Evolutionary conservation across 495 filamentous ascomycete genomes (phyloP).

Genomic region (Neurospora terricola): DNA sequence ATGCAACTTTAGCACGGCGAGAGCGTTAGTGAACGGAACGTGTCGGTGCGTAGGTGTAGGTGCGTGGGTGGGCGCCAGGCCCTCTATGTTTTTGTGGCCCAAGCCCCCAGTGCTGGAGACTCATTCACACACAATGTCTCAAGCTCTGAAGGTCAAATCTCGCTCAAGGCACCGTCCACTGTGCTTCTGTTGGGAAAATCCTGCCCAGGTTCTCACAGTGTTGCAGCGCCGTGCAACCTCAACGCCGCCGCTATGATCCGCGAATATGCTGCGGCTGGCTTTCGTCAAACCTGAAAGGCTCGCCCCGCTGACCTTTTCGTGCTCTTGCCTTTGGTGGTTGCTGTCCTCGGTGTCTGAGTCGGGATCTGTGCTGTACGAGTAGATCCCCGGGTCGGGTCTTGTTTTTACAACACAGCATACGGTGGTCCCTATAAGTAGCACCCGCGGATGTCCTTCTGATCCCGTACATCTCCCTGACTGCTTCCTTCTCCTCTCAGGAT

Average conservation of each 20-base stretch:
- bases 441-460: conserved; percentile 12
- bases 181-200: conserved; percentile 2
- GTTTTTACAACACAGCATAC: conserved; percentile 14
- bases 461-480: conserved; percentile 3
- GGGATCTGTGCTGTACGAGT: conserved; percentile 19
- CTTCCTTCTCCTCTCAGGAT: background rate
- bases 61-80: background rate
- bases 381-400: conserved; percentile 3
- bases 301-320: background rate
- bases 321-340: conserved; percentile 7
- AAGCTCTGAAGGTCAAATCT: conserved; percentile 7
- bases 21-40: background rate
- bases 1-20: background rate
- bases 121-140: conserved; percentile 13
- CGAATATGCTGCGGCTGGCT: conserved; percentile 8
- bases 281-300: background rate
- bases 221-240: conserved; percentile 27
- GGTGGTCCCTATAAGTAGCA: conserved; percentile 22
- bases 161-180: conserved; percentile 5
- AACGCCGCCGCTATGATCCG: conserved; percentile 20
- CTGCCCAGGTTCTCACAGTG: conserved; percentile 17
- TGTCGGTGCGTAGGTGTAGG: background rate
- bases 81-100: conserved; percentile 2
- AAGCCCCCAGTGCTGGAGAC: background rate
- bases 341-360: conserved; percentile 4